Evolutionary conservation across 768 basidiomycete species (phyloP).

Genomic region (Leucocoprinus leucothites): DNA sequence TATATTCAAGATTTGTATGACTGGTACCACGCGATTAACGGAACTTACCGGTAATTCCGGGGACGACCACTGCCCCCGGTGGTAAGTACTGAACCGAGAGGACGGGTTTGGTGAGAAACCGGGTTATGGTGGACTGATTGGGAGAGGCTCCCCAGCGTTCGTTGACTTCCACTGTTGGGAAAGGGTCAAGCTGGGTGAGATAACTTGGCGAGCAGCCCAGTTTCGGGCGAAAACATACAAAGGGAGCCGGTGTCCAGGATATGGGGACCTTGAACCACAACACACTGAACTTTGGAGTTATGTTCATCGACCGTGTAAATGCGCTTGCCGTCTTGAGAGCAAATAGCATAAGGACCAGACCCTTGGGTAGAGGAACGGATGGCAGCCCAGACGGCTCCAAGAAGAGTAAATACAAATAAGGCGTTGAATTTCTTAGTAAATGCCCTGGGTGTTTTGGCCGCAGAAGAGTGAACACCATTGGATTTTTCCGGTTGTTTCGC

Average conservation of each 20-base stretch:
- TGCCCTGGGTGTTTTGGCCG: neutral
- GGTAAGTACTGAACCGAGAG: conserved; percentile 45
- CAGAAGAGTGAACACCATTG: neutral
- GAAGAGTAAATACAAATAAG: neutral
- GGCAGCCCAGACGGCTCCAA: neutral
- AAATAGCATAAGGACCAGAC: conserved; percentile 50
- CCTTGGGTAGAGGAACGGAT: neutral
- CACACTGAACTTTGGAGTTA: conserved; percentile 55
- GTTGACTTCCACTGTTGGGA: conserved; percentile 36
- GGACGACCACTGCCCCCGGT: conserved; percentile 60
- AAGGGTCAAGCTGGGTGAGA: neutral
- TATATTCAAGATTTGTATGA: neutral
- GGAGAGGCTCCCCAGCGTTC: conserved; percentile 33
- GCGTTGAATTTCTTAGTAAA: neutral
- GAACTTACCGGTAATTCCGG: conserved; percentile 66
- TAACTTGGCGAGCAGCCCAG: neutral
- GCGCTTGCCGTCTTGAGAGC: conserved; percentile 45
- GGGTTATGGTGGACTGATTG: conserved; percentile 17
- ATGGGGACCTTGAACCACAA: conserved; percentile 49
- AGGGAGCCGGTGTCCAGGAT: conserved; percentile 56
- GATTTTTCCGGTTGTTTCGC: neutral
- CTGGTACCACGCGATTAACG: neutral
- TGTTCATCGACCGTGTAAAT: conserved; percentile 68
- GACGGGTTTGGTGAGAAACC: conserved; percentile 15
- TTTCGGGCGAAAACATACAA: conserved; percentile 41